Percentiles rank a stretch among this genome's conserved stretches.
Conservation (phyloP, 352 stramenopile genomes). For the Salisapilia sapeloensis region DNA sequence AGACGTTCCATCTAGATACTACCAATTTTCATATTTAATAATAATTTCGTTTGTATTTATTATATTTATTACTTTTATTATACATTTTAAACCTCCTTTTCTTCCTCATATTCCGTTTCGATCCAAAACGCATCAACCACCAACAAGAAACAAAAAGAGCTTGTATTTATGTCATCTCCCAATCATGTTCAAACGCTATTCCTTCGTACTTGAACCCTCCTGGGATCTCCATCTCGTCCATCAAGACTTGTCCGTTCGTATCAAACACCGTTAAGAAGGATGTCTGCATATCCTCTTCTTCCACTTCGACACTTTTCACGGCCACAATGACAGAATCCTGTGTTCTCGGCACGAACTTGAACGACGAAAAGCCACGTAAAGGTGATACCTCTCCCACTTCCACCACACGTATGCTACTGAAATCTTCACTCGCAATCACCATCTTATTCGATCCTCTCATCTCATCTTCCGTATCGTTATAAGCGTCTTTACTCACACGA, state of each 20-base stretch:
- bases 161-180: constrained; percentile 13
- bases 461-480: constrained; percentile 95
- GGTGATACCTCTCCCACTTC: constrained; percentile 72
- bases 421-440: constrained; percentile 81
- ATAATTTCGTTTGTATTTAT: too few species aligned
- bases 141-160: too few species aligned
- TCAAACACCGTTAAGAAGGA: constrained; percentile 90
- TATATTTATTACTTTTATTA: too few species aligned
- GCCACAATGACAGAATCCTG: constrained; percentile 85
- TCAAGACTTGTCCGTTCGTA: constrained; percentile 74
- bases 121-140: too few species aligned
- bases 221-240: constrained; percentile 84
- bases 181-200: constrained; percentile 82
- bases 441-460: constrained; percentile 81
- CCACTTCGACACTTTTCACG: constrained; percentile 88
- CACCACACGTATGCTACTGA: constrained; percentile 65
- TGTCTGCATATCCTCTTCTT: constrained; percentile 79
- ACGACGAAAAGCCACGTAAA: constrained; percentile 85
- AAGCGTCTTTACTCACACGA: constrained; percentile 86
- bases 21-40: too few species aligned
- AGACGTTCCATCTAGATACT: too few species aligned
- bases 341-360: constrained; percentile 88
- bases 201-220: constrained; percentile 88
- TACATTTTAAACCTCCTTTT: too few species aligned
- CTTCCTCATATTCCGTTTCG: too few species aligned